phyloP scores from a whole-genome alignment of 495 filamentous ascomycete genomes.

The Clavariopsis aquatica region DNA sequence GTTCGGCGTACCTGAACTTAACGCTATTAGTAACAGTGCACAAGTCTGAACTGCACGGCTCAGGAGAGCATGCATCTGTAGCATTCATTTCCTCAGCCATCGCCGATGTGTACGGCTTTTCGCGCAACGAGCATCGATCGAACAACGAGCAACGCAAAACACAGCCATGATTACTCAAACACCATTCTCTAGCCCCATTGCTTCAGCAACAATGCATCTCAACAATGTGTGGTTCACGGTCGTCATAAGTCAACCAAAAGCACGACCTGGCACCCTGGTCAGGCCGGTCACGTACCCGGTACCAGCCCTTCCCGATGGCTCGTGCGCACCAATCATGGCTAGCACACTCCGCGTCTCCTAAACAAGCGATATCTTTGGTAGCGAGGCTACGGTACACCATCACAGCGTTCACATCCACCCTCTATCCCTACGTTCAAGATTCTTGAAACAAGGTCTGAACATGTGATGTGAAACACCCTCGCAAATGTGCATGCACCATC shows the following conservation, averaged over 20 bases:
- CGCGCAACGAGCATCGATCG: no score
- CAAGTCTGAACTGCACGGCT: no score
- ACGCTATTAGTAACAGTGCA: no score
- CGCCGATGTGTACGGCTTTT: no score
- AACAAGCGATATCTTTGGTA: slow-evolving; percentile 26
- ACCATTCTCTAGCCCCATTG: background rate
- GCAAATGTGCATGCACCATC: no score
- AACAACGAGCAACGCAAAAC: no score
- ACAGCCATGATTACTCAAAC: no score
- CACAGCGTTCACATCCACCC: slow-evolving; percentile 2
- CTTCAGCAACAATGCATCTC: background rate
- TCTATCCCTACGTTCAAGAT: slow-evolving; percentile 2
- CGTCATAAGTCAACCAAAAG: background rate
- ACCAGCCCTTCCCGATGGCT: slow-evolving; percentile 7
- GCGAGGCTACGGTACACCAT: slow-evolving; percentile 19
- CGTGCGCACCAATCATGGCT: slow-evolving; percentile 23
- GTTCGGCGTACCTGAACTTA: no score
- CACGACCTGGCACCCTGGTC: background rate
- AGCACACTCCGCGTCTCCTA: background rate
- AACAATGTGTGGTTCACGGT: background rate
- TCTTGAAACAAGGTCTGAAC: no score
- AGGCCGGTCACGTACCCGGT: background rate
- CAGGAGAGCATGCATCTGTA: no score
- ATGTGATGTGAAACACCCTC: no score
- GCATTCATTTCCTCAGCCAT: no score